These are phyloP conservation scores for Chlorophyllum brunneum DNA, from an alignment of 768 basidiomycete genomes.

Conservation along the genomic window DNA sequence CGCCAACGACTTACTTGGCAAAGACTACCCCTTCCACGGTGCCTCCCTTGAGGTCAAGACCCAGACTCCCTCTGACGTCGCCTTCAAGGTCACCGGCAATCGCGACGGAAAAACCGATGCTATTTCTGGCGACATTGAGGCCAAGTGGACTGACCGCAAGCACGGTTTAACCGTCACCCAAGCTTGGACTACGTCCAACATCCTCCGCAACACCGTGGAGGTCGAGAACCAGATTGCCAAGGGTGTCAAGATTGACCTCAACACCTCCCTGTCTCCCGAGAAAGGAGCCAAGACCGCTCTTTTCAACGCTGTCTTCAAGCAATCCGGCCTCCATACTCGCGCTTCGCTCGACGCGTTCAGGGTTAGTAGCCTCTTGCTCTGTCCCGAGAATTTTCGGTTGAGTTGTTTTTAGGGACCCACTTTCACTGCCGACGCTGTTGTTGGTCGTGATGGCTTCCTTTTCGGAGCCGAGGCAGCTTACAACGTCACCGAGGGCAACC, in stretches of 20 bases:
- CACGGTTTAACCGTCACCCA: slow-evolving; percentile 94
- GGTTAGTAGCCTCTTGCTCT: slow-evolving; percentile 41
- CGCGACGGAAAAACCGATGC: slow-evolving; percentile 68
- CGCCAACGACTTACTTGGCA: slow-evolving; percentile 88
- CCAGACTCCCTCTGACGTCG: slow-evolving; percentile 80
- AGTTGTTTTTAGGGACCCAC: slow-evolving; percentile 73
- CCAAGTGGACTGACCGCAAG: slow-evolving; percentile 87
- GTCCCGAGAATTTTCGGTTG: slow-evolving; percentile 4
- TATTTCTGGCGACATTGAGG: slow-evolving; percentile 92
- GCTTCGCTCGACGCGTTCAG: slow-evolving; percentile 91
- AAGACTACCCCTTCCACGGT: slow-evolving; percentile 84
- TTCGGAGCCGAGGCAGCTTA: slow-evolving; percentile 95
- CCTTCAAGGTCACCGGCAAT: slow-evolving; percentile 88
- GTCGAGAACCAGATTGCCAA: slow-evolving; percentile 96
- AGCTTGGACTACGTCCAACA: slow-evolving; percentile 93
- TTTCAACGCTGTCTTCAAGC: slow-evolving; percentile 87
- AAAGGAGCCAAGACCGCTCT: slow-evolving; percentile 84
- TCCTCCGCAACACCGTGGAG: slow-evolving; percentile 89
- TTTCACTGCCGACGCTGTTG: slow-evolving; percentile 92
- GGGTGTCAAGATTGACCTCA: slow-evolving; percentile 94
- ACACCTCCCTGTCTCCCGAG: slow-evolving; percentile 79
- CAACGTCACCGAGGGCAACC: slow-evolving; percentile 90
- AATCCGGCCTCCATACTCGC: slow-evolving; percentile 91
- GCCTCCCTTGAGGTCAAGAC: slow-evolving; percentile 83
- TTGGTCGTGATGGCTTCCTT: slow-evolving; percentile 97